Base-by-base conservation (phyloP, 2,329 filamentous ascomycete species). In the Chaetomium sp. region DNA sequence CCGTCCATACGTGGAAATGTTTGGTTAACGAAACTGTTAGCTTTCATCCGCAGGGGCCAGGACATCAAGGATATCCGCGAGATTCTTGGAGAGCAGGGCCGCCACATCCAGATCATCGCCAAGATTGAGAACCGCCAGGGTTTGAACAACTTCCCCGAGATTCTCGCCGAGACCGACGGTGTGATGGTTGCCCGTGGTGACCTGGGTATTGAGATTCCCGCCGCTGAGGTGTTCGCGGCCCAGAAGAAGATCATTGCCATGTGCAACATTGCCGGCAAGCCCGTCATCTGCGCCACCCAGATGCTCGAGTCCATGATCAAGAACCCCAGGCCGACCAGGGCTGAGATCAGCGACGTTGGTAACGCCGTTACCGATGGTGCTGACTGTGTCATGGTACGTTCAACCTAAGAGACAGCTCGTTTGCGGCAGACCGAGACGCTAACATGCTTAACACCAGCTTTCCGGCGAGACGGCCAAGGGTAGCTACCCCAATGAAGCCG, bases 181-280 rank as follows among this genome's bases (percentile, higher is more conserved):
- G 91, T 99, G 79, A 99, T 99, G 94, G 94, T 99, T 66, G 94
- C 94, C 69, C 92, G 94, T 84, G 94, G 94, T 79, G 94, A 97
- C 71, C 79, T 96, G 63, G 94, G 94, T 80, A 99, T 99, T 68
- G 94, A 99, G 79, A 99, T 99, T 67, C 92, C 94, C 49, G 92
- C 94, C 59, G 90, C 92, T 62, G 94, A 99, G 81, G 94, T 99
- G 64, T 99, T 99, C 76, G 90, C 95, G 66, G 94, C 94, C 55
- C 94, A 99, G 82, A 99, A 99, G 88, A 99, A 99, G 89, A 91
- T 99, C 84, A 99, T 99, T 75, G 91, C 94, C 76, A 97, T 97
- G 86, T 99, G 94, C 85, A 99, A 99, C 81, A 86, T 96, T 71
- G 91, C 91, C 66, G 94, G 94, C 76, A 99, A 99, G 84, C 94